Evolutionary conservation across 2,329 filamentous ascomycete species (phyloP).

Genomic region (Colletotrichum acutatum): DNA sequence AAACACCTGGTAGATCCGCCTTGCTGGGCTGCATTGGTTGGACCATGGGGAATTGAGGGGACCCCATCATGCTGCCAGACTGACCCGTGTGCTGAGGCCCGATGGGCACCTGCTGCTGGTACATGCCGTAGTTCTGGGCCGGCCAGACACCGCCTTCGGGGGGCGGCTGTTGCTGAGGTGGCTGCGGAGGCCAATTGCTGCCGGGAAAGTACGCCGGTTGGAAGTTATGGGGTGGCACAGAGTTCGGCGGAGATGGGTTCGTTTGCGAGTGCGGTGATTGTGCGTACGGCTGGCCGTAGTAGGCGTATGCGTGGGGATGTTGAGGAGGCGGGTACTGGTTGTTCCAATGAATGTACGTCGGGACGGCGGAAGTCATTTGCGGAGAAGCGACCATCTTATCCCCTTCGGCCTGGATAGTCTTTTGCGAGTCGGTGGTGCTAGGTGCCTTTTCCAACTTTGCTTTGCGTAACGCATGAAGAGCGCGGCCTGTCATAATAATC

Average conservation of each 20-base stretch:
- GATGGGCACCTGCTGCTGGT: constrained; percentile 38
- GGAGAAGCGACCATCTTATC: constrained; percentile 36
- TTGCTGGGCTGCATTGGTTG: constrained; percentile 30
- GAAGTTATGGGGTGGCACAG: constrained; percentile 27
- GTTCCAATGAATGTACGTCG: constrained; percentile 33
- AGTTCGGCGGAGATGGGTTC: constrained; percentile 26
- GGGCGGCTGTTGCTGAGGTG: constrained; percentile 13
- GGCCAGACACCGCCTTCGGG: constrained; percentile 34
- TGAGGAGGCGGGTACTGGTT: constrained; percentile 29
- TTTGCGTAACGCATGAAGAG: constrained; percentile 30
- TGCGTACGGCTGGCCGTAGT: constrained; percentile 32
- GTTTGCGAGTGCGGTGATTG: constrained; percentile 33
- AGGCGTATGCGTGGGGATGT: constrained; percentile 30
- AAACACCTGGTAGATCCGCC: constrained; percentile 24
- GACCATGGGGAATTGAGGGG: constrained; percentile 37
- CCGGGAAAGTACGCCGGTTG: constrained; percentile 32
- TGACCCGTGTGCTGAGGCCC: constrained; percentile 36
- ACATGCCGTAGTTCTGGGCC: constrained; percentile 36
- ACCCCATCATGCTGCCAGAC: constrained; percentile 20
- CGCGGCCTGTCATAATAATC: constrained; percentile 21
- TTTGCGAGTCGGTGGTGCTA: constrained; percentile 27
- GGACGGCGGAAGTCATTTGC: constrained; percentile 33
- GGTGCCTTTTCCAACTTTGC: constrained; percentile 30
- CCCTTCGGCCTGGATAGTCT: constrained; percentile 23
- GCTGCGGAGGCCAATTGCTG: constrained; percentile 30